phyloP scores from a whole-genome alignment of 805 yeast genomes.

The Candida succiphila region DNA sequence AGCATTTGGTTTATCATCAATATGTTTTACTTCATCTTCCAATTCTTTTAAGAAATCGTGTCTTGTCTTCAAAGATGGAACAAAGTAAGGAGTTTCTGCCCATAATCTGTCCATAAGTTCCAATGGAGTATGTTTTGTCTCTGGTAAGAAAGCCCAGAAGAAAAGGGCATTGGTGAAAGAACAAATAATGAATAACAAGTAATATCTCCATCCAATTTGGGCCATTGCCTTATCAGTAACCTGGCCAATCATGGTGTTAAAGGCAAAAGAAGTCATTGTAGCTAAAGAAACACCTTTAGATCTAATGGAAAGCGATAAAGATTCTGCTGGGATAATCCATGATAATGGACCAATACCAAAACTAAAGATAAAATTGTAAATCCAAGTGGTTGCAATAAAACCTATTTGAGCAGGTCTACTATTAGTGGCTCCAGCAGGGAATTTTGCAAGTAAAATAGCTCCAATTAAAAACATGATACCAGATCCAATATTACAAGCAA shows the following conservation, averaged over 20 bases:
- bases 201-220: conserved; percentile 15
- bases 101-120: conserved; percentile 6
- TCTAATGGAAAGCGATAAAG: conserved; percentile 51
- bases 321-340: conserved; percentile 44
- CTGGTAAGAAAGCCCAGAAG: conserved; percentile 24
- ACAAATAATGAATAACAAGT: conserved; percentile 16
- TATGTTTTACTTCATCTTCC: conserved; percentile 3
- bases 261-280: conserved; percentile 24
- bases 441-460: conserved; percentile 12
- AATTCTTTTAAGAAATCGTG: conserved; percentile 4
- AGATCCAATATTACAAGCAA: conserved; percentile 7
- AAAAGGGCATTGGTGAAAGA: conserved; percentile 19
- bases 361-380: conserved; percentile 16
- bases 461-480: conserved; percentile 11
- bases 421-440: conserved; percentile 10
- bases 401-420: conserved; percentile 16
- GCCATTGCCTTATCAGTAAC: conserved; percentile 20
- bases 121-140: conserved; percentile 15
- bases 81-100: conserved; percentile 4
- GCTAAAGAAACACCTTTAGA: conserved; percentile 52
- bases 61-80: conserved; percentile 4
- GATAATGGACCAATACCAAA: conserved; percentile 22
- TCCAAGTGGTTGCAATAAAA: conserved; percentile 19
- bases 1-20: conserved; percentile 3
- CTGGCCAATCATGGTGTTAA: conserved; percentile 26